These are phyloP conservation scores for Pleurotus citrinopileatus DNA, from an alignment of 768 basidiomycete genomes.

Conservation along the genomic window DNA sequence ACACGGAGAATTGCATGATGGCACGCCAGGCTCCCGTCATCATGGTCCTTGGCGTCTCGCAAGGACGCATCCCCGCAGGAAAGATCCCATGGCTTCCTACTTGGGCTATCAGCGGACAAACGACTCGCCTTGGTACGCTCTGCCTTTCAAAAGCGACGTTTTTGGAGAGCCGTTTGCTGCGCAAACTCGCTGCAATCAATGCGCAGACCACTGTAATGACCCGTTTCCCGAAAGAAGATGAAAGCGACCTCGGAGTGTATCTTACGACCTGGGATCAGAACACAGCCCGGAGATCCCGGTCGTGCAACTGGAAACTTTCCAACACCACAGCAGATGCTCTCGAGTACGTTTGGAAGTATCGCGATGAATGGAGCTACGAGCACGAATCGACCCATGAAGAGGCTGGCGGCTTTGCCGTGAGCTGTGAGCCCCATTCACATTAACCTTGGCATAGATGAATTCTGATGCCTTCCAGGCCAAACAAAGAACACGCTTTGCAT, in stretches of 20 bases:
- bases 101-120: slow-evolving; percentile 4
- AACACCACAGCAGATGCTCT: neutral
- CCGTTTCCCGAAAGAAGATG: slow-evolving; percentile 1
- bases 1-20: slow-evolving; percentile 6
- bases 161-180: slow-evolving; percentile 8
- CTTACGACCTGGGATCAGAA: slow-evolving; percentile 12
- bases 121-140: slow-evolving; percentile 9
- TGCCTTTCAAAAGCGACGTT: slow-evolving; percentile 12
- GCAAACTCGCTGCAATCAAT: slow-evolving; percentile 4
- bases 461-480: neutral
- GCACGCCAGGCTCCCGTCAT: slow-evolving; percentile 8
- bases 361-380: slow-evolving; percentile 13
- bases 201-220: slow-evolving; percentile 11
- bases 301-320: slow-evolving; percentile 1
- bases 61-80: neutral
- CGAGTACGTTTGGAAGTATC: slow-evolving; percentile 12
- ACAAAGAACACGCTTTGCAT: neutral
- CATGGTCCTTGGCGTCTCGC: slow-evolving; percentile 1
- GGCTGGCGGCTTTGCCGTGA: slow-evolving; percentile 1
- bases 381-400: slow-evolving; percentile 8
- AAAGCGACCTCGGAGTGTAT: slow-evolving; percentile 8
- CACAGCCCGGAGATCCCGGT: slow-evolving; percentile 3
- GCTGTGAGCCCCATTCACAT: slow-evolving; percentile 6
- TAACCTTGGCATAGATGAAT: neutral
- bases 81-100: slow-evolving; percentile 1